Percentiles rank a stretch among this genome's conserved stretches.
phyloP scores from a whole-genome alignment of 169 alveolate genomes.

The Cystoisospora suis region DNA sequence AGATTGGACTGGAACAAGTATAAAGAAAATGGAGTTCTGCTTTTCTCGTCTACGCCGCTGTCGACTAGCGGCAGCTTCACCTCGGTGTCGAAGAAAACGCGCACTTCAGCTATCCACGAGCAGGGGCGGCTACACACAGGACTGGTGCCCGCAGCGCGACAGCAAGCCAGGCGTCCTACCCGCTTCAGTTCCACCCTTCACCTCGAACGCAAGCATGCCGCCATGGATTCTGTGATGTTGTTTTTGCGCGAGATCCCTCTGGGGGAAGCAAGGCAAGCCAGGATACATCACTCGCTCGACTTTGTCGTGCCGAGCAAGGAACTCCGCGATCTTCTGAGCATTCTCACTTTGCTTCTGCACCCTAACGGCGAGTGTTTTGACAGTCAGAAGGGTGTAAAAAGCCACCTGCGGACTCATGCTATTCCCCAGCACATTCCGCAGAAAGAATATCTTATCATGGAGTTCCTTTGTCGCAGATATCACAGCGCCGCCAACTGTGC shows the following conservation, averaged over 20 bases:
- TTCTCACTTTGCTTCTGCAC: conserved; percentile 70
- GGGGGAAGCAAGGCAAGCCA: conserved; percentile 74
- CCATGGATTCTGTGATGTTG: conserved; percentile 75
- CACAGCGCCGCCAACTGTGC: conserved; percentile 75
- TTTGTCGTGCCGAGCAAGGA: conserved; percentile 66
- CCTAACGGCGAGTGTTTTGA: conserved; percentile 69
- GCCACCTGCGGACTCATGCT: conserved; percentile 75
- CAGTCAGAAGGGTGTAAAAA: conserved; percentile 69
- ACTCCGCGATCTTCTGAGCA: conserved; percentile 72
- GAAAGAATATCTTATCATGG: conserved; percentile 64
- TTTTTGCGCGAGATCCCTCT: conserved; percentile 75
- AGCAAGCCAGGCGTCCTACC: conserved; percentile 24
- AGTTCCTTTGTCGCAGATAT: conserved; percentile 54
- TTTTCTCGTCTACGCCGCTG: too few species aligned
- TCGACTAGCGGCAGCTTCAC: too few species aligned
- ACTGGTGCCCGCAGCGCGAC: too few species aligned
- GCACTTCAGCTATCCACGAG: too few species aligned
- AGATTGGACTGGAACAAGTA: neutral
- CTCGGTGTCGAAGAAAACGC: too few species aligned
- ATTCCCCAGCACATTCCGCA: conserved; percentile 75
- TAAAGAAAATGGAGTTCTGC: neutral
- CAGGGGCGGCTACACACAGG: too few species aligned
- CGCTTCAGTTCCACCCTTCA: conserved; percentile 62
- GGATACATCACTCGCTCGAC: conserved; percentile 70
- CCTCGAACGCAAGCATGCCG: conserved; percentile 76